Conservation (phyloP, 306 rosid species). For the Pyrus bretschneideri region DNA sequence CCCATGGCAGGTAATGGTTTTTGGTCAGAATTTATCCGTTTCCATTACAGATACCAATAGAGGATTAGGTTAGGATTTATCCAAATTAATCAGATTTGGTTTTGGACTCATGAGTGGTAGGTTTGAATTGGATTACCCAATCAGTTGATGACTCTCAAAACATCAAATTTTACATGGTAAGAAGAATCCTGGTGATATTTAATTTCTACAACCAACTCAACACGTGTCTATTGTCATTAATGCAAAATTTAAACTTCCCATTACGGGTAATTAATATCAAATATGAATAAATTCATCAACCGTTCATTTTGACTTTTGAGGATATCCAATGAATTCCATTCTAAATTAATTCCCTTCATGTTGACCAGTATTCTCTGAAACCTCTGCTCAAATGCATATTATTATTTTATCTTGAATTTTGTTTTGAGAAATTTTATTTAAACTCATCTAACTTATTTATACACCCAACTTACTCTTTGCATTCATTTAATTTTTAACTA, state of each 20-base stretch:
- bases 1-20: neutral
- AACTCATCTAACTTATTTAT: no score
- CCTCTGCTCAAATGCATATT: neutral
- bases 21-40: no score
- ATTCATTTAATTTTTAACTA: no score
- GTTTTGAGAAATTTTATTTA: no score
- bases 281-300: neutral
- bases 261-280: neutral
- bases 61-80: neutral
- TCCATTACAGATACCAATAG: no score
- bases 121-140: neutral
- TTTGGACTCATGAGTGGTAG: neutral
- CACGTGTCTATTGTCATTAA: neutral
- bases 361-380: neutral
- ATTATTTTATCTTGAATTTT: neutral
- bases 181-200: no score
- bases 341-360: neutral
- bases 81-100: neutral
- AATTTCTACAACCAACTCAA: neutral
- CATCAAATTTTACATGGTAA: no score
- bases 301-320: neutral
- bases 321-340: neutral
- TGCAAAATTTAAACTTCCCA: no score
- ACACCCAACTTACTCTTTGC: no score
- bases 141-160: neutral